Conservation (phyloP, 1,284 basidiomycete genomes). For the Cerrena zonata region DNA sequence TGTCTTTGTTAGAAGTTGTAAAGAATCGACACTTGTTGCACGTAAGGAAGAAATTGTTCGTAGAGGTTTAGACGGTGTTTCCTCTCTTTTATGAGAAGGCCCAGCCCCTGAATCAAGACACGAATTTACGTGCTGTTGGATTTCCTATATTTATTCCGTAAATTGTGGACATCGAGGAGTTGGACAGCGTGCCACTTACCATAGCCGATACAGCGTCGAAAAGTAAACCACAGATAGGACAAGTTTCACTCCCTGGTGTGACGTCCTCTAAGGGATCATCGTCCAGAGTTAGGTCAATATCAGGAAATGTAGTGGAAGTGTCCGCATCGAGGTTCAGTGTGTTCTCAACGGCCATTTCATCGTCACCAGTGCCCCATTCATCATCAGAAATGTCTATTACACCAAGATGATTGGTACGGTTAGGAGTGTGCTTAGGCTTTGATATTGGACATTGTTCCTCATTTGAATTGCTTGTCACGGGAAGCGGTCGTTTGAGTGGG, state of each 20-base stretch:
- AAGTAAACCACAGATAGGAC: constrained; percentile 37
- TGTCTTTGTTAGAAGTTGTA: neutral
- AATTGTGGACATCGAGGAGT: constrained; percentile 1
- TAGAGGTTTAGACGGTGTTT: constrained; percentile 3
- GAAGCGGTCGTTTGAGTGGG: neutral
- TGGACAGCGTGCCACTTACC: constrained; percentile 28
- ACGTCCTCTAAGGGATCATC: constrained; percentile 18
- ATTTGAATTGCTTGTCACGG: too few species aligned
- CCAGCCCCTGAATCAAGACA: constrained; percentile 37
- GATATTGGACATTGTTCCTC: neutral
- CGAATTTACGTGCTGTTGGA: constrained; percentile 43
- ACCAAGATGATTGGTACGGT: neutral
- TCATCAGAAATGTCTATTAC: constrained; percentile 15
- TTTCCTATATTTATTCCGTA: constrained; percentile 30
- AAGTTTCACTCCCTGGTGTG: constrained; percentile 12
- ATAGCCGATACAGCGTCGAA: constrained; percentile 21
- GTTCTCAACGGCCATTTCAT: constrained; percentile 38
- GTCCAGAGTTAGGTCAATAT: constrained; percentile 22
- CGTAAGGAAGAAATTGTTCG: neutral
- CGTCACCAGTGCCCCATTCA: constrained; percentile 60
- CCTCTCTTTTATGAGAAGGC: constrained; percentile 5
- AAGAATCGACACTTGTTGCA: neutral
- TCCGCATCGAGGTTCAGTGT: neutral
- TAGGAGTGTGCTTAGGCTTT: neutral
- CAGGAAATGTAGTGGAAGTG: constrained; percentile 17